These are phyloP conservation scores for Auriscalpium orientale DNA, from an alignment of 768 basidiomycete species.

Conservation along the genomic window DNA sequence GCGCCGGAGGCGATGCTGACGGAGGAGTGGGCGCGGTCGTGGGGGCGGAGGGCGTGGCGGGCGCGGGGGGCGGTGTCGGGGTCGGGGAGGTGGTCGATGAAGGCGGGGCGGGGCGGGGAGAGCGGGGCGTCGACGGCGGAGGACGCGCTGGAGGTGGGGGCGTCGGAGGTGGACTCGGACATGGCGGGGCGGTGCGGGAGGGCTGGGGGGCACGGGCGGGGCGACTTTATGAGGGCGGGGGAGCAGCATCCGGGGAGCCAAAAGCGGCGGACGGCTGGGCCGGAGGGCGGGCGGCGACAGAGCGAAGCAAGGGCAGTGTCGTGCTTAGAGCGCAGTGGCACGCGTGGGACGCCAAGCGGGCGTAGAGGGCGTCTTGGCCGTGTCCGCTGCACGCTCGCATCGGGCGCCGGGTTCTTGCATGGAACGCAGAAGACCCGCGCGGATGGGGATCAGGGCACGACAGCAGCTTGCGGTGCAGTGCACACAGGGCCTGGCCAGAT, in stretches of 20 bases:
- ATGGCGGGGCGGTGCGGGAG: not conserved
- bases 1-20: slow-evolving; percentile 14
- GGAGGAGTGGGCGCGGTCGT: slow-evolving; percentile 7
- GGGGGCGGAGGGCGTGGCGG: slow-evolving; percentile 1
- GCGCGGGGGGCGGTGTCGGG: not conserved
- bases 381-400: not conserved
- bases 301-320: not conserved
- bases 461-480: no score
- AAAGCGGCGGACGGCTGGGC: no score
- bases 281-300: not conserved
- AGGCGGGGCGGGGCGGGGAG: slow-evolving; percentile 11
- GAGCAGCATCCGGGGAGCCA: not conserved
- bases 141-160: not conserved
- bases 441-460: no score
- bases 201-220: not conserved
- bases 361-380: not conserved
- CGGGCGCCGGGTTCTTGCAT: not conserved
- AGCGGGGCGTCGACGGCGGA: not conserved
- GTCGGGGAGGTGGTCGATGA: slow-evolving; percentile 3
- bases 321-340: not conserved
- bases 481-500: no score
- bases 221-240: not conserved
- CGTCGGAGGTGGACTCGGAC: not conserved
- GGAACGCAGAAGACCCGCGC: no score
- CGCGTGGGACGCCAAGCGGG: not conserved